These are phyloP conservation scores for Penicillium lagena DNA, from an alignment of 495 filamentous ascomycete species.

Conservation along the genomic window DNA sequence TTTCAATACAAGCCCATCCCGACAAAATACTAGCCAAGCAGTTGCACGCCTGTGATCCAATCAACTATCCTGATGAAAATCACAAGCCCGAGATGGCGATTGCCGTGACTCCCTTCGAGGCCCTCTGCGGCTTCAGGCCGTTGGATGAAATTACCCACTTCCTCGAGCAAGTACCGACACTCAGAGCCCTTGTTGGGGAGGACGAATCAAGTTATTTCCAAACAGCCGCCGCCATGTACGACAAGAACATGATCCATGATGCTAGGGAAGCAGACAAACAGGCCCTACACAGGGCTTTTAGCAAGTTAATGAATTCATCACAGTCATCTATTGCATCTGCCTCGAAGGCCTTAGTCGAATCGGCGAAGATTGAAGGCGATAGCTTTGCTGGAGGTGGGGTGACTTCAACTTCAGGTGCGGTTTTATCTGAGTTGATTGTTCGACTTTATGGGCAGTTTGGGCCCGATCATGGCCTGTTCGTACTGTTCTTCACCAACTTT, in stretches of 20 bases:
- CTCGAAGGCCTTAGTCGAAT: no score
- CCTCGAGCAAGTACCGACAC: slow-evolving; percentile 60
- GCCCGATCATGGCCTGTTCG: slow-evolving; percentile 69
- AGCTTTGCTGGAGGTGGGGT: slow-evolving; percentile 32
- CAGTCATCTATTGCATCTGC: no score
- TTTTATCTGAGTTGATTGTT: slow-evolving; percentile 67
- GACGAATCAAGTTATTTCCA: slow-evolving; percentile 60
- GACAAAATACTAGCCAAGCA: slow-evolving; percentile 95
- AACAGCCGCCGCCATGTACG: slow-evolving; percentile 56
- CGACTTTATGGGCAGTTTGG: slow-evolving; percentile 75
- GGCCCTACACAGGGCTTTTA: slow-evolving; percentile 43
- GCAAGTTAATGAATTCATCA: no score
- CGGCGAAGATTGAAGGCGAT: no score
- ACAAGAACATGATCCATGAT: slow-evolving; percentile 49
- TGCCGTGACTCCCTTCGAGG: slow-evolving; percentile 91
- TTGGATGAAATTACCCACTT: slow-evolving; percentile 83
- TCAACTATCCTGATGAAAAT: slow-evolving; percentile 97
- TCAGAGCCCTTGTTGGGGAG: slow-evolving; percentile 73
- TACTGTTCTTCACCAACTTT: slow-evolving; percentile 78
- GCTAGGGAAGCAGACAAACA: slow-evolving; percentile 69
- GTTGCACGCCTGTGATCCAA: slow-evolving; percentile 76
- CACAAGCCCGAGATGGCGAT: slow-evolving; percentile 99
- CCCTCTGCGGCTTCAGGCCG: slow-evolving; percentile 91
- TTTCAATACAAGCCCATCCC: slow-evolving; percentile 95
- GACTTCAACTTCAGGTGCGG: slow-evolving; percentile 26